Percentiles rank a stretch among this genome's conserved stretches.
phyloP scores from a whole-genome alignment of 176 grass and related monocot genomes.

The Ensete ventricosum region DNA sequence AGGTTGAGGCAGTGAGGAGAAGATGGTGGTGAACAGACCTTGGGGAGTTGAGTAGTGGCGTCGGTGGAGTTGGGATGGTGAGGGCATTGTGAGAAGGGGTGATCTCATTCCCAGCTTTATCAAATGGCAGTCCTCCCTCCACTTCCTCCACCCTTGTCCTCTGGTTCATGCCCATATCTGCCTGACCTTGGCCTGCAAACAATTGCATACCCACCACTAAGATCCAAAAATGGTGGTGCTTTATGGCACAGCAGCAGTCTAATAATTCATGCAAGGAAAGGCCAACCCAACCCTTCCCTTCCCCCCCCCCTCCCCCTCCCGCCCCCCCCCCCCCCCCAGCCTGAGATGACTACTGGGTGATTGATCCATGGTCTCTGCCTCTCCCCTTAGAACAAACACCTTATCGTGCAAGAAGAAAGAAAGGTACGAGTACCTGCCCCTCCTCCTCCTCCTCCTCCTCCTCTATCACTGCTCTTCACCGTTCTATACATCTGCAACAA shows the following conservation, averaged over 20 bases:
- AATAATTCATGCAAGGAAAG: constrained; percentile 19
- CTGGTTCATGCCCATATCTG: constrained; percentile 22
- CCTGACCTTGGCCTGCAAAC: constrained; percentile 21
- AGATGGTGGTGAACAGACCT: constrained; percentile 22
- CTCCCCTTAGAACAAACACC: constrained; percentile 1
- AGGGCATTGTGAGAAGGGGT: constrained; percentile 17
- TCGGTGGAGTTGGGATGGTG: constrained; percentile 22
- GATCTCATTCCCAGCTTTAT: constrained; percentile 20
- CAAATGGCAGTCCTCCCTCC: constrained; percentile 13
- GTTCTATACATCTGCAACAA: constrained; percentile 95
- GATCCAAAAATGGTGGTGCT: constrained; percentile 3
- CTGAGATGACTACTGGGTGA: constrained; percentile 11
- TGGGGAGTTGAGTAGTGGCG: constrained; percentile 22
- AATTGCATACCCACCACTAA: constrained; percentile 8
- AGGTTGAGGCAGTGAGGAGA: not conserved
- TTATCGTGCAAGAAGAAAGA: not conserved
- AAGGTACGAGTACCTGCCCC: too few species aligned
- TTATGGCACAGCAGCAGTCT: not conserved
- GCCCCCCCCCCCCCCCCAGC: not conserved
- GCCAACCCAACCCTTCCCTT: not conserved
- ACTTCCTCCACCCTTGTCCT: constrained; percentile 15
- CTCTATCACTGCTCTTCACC: constrained; percentile 86
- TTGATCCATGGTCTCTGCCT: not conserved
- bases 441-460: constrained; percentile 23
- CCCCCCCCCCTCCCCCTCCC: too few species aligned